These are phyloP conservation scores for Glebionis coronaria DNA, from an alignment of 129 eudicot species.

Conservation along the genomic window DNA sequence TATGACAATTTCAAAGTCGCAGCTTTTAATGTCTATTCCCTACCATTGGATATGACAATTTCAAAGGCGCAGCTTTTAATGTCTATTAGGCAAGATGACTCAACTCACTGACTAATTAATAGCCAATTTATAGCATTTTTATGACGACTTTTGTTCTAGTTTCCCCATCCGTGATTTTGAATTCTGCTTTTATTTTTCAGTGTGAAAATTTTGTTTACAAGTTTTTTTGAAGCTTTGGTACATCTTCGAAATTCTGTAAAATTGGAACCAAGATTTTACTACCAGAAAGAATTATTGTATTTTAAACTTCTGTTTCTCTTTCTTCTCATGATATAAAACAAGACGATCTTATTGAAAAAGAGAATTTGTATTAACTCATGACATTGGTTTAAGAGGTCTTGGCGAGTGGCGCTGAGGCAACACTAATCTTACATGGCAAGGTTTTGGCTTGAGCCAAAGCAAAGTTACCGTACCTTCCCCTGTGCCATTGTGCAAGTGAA, in stretches of 20 bases:
- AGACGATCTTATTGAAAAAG: constrained; percentile 9
- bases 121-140: not conserved
- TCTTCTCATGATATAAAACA: no score
- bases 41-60: not conserved
- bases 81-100: constrained; percentile 1
- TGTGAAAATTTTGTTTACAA: not conserved
- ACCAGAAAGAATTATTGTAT: not conserved
- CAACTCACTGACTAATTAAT: not conserved
- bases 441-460: no score
- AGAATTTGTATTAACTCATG: no score
- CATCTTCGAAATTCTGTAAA: not conserved
- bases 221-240: not conserved
- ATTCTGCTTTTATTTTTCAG: not conserved
- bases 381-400: no score
- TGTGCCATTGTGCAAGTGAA: no score
- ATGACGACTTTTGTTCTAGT: not conserved
- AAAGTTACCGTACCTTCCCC: no score
- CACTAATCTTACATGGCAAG: no score
- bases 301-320: no score
- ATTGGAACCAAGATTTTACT: not conserved
- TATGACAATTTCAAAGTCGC: not conserved
- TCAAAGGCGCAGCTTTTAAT: not conserved
- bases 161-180: not conserved
- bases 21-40: not conserved
- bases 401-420: no score